phyloP scores from a whole-genome alignment of 345 rosid genomes.

The Dimocarpus longan region DNA sequence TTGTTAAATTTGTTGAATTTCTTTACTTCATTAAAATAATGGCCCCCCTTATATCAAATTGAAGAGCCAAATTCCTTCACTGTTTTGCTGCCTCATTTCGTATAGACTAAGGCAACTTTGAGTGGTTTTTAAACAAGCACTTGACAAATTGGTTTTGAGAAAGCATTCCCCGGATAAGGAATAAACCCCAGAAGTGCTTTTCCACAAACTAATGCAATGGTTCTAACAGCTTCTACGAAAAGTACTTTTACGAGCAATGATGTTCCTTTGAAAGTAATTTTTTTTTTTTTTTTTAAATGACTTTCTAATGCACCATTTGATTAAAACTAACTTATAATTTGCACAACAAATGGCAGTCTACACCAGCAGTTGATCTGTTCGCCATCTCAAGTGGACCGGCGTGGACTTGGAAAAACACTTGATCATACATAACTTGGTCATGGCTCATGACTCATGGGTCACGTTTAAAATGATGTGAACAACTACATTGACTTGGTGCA shows the following conservation, averaged over 20 bases:
- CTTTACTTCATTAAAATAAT: neutral
- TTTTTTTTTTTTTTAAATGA: too few relatives aligned
- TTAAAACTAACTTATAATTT: neutral
- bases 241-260: neutral
- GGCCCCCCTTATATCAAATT: neutral
- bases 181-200: neutral
- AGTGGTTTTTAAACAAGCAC: neutral
- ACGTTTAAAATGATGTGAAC: neutral
- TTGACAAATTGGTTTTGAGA: neutral
- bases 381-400: constrained; percentile 6
- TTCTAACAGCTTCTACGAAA: neutral
- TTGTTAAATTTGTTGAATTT: neutral
- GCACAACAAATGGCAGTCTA: neutral
- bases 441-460: neutral
- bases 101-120: neutral
- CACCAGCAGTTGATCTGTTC: neutral
- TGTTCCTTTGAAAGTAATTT: too few relatives aligned
- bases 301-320: too few relatives aligned
- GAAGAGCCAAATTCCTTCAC: neutral
- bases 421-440: neutral
- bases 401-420: neutral
- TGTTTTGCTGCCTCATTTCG: neutral
- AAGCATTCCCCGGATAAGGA: neutral
- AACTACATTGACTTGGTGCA: constrained; percentile 20
- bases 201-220: neutral